Conservation (phyloP, 2,329 filamentous ascomycete species). For the Penicillium rolfsii region DNA sequence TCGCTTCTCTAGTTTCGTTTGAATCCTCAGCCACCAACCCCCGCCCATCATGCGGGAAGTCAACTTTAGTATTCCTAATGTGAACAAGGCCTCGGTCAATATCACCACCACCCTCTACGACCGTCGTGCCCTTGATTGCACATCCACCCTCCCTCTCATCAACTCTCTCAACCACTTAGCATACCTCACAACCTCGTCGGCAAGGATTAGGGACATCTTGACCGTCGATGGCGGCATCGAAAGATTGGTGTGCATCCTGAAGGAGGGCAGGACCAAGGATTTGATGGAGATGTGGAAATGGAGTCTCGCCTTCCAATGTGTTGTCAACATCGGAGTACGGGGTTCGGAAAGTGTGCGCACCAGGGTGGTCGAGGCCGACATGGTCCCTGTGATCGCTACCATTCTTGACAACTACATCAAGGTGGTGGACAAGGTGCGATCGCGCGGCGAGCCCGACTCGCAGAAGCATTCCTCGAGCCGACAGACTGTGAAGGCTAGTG, state of each 20-base stretch:
- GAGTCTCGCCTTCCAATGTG: constrained; percentile 98
- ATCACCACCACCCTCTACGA: constrained; percentile 99
- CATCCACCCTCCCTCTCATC: constrained; percentile 94
- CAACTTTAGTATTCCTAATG: constrained; percentile 98
- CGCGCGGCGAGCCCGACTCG: constrained; percentile 79
- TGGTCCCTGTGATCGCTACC: constrained; percentile 98
- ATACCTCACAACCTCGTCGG: constrained; percentile 96
- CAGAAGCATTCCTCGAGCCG: constrained; percentile 52
- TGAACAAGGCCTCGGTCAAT: constrained; percentile 98
- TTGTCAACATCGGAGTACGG: constrained; percentile 96
- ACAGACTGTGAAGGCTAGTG: constrained; percentile 34
- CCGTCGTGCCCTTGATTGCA: constrained; percentile 95
- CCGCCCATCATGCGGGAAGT: constrained; percentile 88
- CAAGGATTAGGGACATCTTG: constrained; percentile 94
- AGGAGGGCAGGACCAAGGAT: constrained; percentile 94
- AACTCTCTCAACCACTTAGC: constrained; percentile 99
- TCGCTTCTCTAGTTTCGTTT: constrained; percentile 9
- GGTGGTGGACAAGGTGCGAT: constrained; percentile 87
- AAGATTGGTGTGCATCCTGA: constrained; percentile 93
- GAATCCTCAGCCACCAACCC: constrained; percentile 4
- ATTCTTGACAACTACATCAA: constrained; percentile 99
- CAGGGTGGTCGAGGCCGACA: constrained; percentile 95
- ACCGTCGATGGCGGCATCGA: constrained; percentile 99
- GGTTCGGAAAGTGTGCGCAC: constrained; percentile 94
- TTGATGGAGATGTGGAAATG: constrained; percentile 99